Base-by-base conservation (phyloP, 352 stramenopile genomes). In the Phytophthora sp. region DNA sequence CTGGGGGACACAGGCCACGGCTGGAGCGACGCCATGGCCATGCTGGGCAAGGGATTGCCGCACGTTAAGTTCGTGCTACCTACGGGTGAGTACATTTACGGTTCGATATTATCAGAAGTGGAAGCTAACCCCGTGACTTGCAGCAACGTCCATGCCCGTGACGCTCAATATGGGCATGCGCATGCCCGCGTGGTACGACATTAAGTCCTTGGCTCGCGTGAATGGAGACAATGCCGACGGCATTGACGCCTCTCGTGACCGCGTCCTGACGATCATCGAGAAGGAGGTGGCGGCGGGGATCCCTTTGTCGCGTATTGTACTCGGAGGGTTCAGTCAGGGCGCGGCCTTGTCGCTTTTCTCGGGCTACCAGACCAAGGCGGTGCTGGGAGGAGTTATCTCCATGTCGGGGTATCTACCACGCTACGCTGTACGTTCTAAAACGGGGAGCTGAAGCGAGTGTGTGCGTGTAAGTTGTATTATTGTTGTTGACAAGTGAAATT, bases 111-210 rank as follows among this genome's bases (percentile, higher is more conserved):
- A 20, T 24, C 41, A 2, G 11, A 41, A 23, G 13, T 50, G 29
- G 33, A 16, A 30, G 16, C 45, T 57, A 51, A 64, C 29, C 16
- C 18, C 38, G 3, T 50, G 2, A 53, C 35, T 33, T 35, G 5
- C 57, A 88, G 94, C 96, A 21, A 64, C 80, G 23, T 90, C 80
- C 20, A 88, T 92, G 79, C 94, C 95, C 2, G 96, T 99, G 38
- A 97, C 95, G 15, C 84, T 98, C 66, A 99, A 99, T 66, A 95
- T 94, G 77, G 95, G 96, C 41, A 97, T 97, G 82, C 64, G 74
- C 3, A 99, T 98, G 93, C 90, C 93, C 3, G 86, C 87, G 2
- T 99, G 96, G 86, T 98, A 98, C 66, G 96, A 99, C 70, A 98
- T 99, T 68, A 87, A 89, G 56, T 94, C 94, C 44, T 75, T 98